Base-by-base conservation (phyloP, 192 early-diverging fungal species). In the Coemansia sp. region DNA sequence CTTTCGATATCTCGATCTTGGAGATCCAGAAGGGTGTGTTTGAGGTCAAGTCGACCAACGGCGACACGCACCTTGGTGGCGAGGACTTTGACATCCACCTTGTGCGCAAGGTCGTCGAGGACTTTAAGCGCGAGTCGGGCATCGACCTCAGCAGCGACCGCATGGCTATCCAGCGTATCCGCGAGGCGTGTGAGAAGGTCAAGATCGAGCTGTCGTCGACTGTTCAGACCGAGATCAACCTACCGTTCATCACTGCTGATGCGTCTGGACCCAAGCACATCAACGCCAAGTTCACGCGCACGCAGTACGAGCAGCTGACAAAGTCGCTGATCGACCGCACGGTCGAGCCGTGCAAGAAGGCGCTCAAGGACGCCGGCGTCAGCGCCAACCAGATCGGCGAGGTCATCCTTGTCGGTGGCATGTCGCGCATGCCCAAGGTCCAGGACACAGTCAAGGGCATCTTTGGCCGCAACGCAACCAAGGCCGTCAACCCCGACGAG, bases 1-100 rank as follows among this genome's bases (percentile, higher is more conserved):
- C 96, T n/a, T 98, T 98, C 73, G 96, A 98, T 95, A 91, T 98
- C 81, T 96, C 94, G 46, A 90, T 98, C 62, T 85, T 98, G n/a
- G 94, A 96, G 77, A 97, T 98, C 64, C 93, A 97, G 65, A 92
- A 94, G 73, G 95, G 95, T 69, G 96, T 98, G 15, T 98, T 98
- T 65, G 96, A 98, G 81, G 96, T 98, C 76, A 96, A 96, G 85
- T 95, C 93, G 41, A 98, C 96, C 69, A 96, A 96, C 73, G 96
- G 96, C 67, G 94, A 98, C 82, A 98, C 96, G 5, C 87, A 88
- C 33, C 77, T 92, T 10, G 90, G 90, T 73, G 90, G 90, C 60
- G 90, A 91, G 75, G 90, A 89, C 70, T 89, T 88, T 74, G 89
- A 91, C 69, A 87, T 81, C 32, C 67, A 71, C 63, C 71, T 97